Evolutionary conservation across 768 basidiomycete species (phyloP).

Genomic region (Naganishia randhawae): DNA sequence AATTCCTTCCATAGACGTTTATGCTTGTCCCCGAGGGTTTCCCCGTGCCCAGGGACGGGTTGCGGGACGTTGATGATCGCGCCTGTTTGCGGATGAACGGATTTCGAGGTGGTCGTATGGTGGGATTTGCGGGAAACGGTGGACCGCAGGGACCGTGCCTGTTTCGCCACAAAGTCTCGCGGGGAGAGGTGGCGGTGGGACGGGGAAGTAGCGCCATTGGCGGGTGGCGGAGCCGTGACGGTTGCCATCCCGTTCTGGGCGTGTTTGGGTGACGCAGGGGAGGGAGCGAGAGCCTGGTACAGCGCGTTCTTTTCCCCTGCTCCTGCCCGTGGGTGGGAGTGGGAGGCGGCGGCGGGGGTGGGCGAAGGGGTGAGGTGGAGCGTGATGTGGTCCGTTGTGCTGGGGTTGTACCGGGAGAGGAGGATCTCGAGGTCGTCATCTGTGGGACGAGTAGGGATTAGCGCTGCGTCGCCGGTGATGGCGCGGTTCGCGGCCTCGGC

Average conservation of each 20-base stretch:
- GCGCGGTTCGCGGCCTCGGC: too few relatives aligned
- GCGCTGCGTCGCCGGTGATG: not conserved
- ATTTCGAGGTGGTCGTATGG: conserved; percentile 5
- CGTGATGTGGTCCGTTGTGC: conserved; percentile 45
- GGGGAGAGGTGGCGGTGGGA: conserved; percentile 4
- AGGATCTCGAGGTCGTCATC: conserved; percentile 88
- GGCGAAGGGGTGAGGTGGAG: conserved; percentile 44
- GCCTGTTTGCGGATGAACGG: conserved; percentile 17
- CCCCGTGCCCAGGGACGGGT: conserved; percentile 39
- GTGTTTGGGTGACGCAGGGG: conserved; percentile 6
- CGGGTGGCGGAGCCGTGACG: conserved; percentile 40
- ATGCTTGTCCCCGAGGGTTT: conserved; percentile 51
- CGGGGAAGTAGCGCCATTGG: not conserved
- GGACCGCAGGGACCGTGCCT: conserved; percentile 38
- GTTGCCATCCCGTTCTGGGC: not conserved
- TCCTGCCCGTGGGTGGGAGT: conserved; percentile 31
- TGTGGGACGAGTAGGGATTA: conserved; percentile 37
- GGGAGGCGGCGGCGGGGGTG: conserved; percentile 22
- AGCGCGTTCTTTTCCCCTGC: conserved; percentile 63
- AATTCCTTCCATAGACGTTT: conserved; percentile 79
- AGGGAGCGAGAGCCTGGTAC: conserved; percentile 54
- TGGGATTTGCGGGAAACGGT: conserved; percentile 26
- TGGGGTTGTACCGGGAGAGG: conserved; percentile 60
- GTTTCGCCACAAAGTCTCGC: conserved; percentile 16
- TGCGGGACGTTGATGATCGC: conserved; percentile 13